Conservation (phyloP, 23 red algal species). For the Agarophyton chilense region DNA sequence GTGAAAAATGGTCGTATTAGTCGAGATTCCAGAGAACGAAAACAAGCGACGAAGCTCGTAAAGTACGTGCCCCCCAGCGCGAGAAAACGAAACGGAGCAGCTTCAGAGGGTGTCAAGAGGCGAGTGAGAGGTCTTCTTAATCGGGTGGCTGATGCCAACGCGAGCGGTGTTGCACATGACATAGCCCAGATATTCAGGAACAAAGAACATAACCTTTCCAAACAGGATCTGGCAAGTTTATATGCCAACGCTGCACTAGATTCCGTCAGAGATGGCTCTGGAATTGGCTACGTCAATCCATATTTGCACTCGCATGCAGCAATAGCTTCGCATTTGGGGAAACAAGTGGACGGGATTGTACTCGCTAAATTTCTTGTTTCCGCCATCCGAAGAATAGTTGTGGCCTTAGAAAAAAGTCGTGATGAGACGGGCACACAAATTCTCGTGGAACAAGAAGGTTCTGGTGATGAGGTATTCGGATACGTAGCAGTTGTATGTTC, state of each 20-base stretch:
- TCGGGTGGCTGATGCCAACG: conserved; percentile 52
- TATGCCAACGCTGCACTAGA: conserved; percentile 39
- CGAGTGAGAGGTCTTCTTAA: conserved; percentile 57
- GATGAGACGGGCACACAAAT: not conserved
- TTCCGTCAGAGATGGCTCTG: conserved; percentile 55
- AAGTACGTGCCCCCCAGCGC: conserved; percentile 55
- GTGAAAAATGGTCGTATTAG: not conserved
- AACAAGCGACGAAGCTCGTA: not conserved
- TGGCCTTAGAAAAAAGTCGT: conserved; percentile 24
- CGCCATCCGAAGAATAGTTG: conserved; percentile 15
- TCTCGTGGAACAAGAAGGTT: conserved; percentile 14
- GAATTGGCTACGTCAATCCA: conserved; percentile 44
- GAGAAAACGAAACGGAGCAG: conserved; percentile 2
- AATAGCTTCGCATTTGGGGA: conserved; percentile 45
- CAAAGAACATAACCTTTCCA: conserved; percentile 6
- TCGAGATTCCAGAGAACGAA: not conserved
- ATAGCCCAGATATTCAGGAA: conserved; percentile 21
- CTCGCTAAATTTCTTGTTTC: conserved; percentile 36
- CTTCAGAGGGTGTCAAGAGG: conserved; percentile 2
- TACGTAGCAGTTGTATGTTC: conserved; percentile 49
- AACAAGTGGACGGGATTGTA: conserved; percentile 24
- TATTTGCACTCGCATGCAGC: conserved; percentile 60
- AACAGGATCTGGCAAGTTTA: not conserved
- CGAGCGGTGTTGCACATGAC: conserved; percentile 19
- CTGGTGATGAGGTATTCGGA: conserved; percentile 24